Conservation (phyloP, 768 basidiomycete genomes). For the Phlebiopsis gigantea region DNA sequence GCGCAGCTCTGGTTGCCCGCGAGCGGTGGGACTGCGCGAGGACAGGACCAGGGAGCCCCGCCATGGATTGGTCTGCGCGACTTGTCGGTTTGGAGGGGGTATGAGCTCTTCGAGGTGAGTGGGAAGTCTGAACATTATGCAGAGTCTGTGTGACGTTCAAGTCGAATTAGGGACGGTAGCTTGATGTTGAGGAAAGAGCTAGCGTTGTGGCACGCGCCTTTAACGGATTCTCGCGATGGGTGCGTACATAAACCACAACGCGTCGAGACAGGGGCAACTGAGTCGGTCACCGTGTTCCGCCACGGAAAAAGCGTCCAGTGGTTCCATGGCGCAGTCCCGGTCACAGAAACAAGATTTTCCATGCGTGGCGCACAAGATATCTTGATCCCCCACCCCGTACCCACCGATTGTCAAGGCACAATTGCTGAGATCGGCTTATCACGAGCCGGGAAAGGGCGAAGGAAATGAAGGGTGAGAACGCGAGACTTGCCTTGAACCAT, state of each 20-base stretch:
- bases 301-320: constrained; percentile 5
- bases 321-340: not conserved
- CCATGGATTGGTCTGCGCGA: constrained; percentile 44
- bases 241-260: constrained; percentile 11
- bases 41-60: constrained; percentile 47
- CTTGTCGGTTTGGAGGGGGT: constrained; percentile 47
- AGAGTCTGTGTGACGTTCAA: constrained; percentile 2
- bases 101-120: constrained; percentile 55
- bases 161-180: constrained; percentile 1
- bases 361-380: constrained; percentile 1
- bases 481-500: constrained; percentile 12
- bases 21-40: constrained; percentile 39
- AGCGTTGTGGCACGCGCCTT: constrained; percentile 14
- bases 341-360: not conserved
- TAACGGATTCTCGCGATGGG: constrained; percentile 11
- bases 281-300: constrained; percentile 6
- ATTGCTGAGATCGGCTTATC: constrained; percentile 10
- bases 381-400: constrained; percentile 2
- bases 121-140: constrained; percentile 46
- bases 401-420: constrained; percentile 15
- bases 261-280: constrained; percentile 4
- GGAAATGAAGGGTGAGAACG: not conserved
- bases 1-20: constrained; percentile 42
- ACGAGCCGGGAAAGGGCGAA: not conserved
- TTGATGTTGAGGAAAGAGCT: constrained; percentile 9